Base-by-base conservation (phyloP, 306 rosid species). In the Lablab purpureus region DNA sequence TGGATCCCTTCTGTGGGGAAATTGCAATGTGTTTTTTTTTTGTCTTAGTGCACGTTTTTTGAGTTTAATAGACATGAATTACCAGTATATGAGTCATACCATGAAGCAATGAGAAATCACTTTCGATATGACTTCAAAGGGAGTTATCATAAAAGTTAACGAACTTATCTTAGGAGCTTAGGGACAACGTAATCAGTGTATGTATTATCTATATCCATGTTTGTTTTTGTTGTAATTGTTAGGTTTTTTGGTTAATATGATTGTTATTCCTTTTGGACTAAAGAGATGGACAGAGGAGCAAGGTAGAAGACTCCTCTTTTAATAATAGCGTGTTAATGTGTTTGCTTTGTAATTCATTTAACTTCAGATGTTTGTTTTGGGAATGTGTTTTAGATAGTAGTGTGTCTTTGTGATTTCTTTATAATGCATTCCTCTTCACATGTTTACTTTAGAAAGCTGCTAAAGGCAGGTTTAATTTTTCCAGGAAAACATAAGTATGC, bases 381-480 rank as follows among this genome's bases (percentile, higher is more conserved):
- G 47, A 32, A 59, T 34, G n/a, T 70, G 41, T 10, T 49, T 60
- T 62, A n/a, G 30, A 36, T 51, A 19, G 21, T 59, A 64, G 36
- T 56, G 12, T 46, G 32, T 23, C 37, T 5, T 19, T 19, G 55
- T 79, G 27, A 41, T 81, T 18, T 73, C 59, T 34, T 56, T 47
- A n/a, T 74, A n/a, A 49, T 77, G 32, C 40, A 28, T 55, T 54
- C 67, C 52, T 69, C n/a, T 47, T 63, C 60, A 36, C 77, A 36
- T 81, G 74, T 75, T 78, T 34, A 67, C 84, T 76, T 80, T 52
- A 32, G 67, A 59, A 51, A 52, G 54, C 45, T 75, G 13, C 10
- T 21, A 41, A 51, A 78, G 67, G 45, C 76, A 68, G 74, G 81
- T 32, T 56, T 30, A 28, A 32, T 19, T 40, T 43, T 67, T 27